phyloP scores from a whole-genome alignment of 2,329 filamentous ascomycete species.

The Cladophialophora immunda region DNA sequence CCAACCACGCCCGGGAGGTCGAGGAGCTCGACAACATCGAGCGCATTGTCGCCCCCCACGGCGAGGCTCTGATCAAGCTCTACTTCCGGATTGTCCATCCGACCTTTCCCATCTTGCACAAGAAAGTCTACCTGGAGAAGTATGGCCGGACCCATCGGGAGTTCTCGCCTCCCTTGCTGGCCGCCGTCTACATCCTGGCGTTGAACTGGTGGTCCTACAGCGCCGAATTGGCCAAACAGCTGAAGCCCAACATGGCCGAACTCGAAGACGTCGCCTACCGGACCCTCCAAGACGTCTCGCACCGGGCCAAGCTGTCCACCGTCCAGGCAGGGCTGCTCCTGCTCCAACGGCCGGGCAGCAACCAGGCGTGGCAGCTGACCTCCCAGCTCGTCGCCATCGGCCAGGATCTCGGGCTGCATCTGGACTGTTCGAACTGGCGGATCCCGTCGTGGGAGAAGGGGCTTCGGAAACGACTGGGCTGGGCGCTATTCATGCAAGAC shows the following conservation, averaged over 20 bases:
- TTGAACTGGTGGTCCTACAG: slow-evolving; percentile 85
- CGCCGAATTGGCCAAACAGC: slow-evolving; percentile 38
- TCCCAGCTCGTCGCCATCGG: slow-evolving; percentile 65
- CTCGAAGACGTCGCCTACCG: slow-evolving; percentile 40
- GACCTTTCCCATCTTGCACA: slow-evolving; percentile 82
- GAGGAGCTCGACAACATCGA: slow-evolving; percentile 61
- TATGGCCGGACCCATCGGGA: slow-evolving; percentile 76
- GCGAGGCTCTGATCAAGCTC: slow-evolving; percentile 77
- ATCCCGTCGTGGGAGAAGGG: slow-evolving; percentile 71
- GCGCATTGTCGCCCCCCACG: slow-evolving; percentile 76
- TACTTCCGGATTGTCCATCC: slow-evolving; percentile 85
- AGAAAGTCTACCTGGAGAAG: slow-evolving; percentile 79
- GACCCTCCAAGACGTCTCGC: slow-evolving; percentile 39
- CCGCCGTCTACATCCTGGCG: slow-evolving; percentile 82
- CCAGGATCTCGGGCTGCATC: slow-evolving; percentile 67
- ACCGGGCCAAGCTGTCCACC: slow-evolving; percentile 60
- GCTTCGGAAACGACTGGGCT: slow-evolving; percentile 67
- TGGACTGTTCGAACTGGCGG: slow-evolving; percentile 69
- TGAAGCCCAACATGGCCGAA: slow-evolving; percentile 41
- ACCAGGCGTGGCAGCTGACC: slow-evolving; percentile 59
- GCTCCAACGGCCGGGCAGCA: slow-evolving; percentile 58
- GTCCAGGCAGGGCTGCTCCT: slow-evolving; percentile 65
- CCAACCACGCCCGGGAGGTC: slow-evolving; percentile 39
- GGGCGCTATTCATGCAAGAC: slow-evolving; percentile 73
- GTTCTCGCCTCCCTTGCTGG: slow-evolving; percentile 78